phyloP scores from a whole-genome alignment of 2,329 filamentous ascomycete species.

The Aureobasidium sp. region DNA sequence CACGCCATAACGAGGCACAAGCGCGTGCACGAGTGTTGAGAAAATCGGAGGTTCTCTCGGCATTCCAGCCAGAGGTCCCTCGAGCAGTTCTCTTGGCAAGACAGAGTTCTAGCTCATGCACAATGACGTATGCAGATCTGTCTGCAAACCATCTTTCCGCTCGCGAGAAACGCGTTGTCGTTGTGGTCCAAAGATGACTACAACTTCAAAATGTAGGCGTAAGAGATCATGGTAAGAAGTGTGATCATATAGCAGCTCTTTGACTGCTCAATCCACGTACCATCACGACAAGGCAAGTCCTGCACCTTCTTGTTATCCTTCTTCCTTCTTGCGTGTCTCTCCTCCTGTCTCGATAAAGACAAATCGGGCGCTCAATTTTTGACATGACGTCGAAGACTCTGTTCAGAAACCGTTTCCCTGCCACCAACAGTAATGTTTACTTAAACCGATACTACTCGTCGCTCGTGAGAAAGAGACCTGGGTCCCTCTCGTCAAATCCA shows the following conservation, averaged over 20 bases:
- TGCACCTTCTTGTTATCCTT: too few species aligned
- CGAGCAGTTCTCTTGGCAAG: not conserved
- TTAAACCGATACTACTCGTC: not conserved
- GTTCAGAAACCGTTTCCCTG: conserved; percentile 1
- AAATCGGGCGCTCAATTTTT: not conserved
- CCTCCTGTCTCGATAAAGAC: not conserved
- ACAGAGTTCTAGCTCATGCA: conserved; percentile 1
- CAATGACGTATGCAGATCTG: not conserved
- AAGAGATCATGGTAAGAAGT: not conserved
- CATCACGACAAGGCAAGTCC: too few species aligned
- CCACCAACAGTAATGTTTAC: conserved; percentile 1
- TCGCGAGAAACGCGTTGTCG: not conserved
- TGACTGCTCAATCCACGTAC: not conserved
- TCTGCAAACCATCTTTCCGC: not conserved
- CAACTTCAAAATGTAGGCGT: not conserved
- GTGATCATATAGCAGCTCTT: not conserved
- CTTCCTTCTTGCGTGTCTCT: not conserved
- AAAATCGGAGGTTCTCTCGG: not conserved
- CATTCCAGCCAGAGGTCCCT: not conserved
- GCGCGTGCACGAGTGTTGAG: not conserved
- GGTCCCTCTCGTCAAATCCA: not conserved
- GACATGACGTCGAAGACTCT: conserved; percentile 11
- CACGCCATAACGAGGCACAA: not conserved
- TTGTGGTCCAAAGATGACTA: not conserved
- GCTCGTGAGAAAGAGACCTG: not conserved